Percentiles rank a stretch among this genome's conserved stretches.
phyloP scores from a whole-genome alignment of 2,329 filamentous ascomycete species.

The Calonectria fujianensis region DNA sequence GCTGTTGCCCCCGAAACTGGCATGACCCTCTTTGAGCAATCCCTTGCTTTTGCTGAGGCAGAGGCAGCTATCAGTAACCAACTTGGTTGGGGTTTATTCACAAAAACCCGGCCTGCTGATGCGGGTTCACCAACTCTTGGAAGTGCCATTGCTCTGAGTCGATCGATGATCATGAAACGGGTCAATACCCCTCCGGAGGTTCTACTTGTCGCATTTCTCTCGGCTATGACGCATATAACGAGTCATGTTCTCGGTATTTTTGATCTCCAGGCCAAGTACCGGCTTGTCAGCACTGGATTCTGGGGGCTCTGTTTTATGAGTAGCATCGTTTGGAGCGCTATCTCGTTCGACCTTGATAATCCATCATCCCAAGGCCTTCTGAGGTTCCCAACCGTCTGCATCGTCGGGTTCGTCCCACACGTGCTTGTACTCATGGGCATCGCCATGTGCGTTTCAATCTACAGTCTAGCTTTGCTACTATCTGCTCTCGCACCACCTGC shows the following conservation, averaged over 20 bases:
- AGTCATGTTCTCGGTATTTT: conserved; percentile 89
- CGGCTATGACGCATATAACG: conserved; percentile 89
- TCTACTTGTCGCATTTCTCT: conserved; percentile 90
- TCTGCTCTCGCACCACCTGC: conserved; percentile 72
- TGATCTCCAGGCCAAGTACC: conserved; percentile 84
- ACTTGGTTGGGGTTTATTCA: conserved; percentile 81
- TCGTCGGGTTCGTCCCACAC: conserved; percentile 96
- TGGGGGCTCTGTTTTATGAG: conserved; percentile 95
- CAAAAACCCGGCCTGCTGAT: conserved; percentile 65
- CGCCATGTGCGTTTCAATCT: conserved; percentile 83
- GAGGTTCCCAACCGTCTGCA: conserved; percentile 93
- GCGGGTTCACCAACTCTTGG: conserved; percentile 48
- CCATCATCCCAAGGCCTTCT: conserved; percentile 79
- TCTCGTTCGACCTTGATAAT: conserved; percentile 77
- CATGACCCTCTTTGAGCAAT: conserved; percentile 98
- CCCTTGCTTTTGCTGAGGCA: conserved; percentile 95
- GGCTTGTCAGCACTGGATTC: conserved; percentile 90
- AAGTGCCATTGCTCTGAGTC: conserved; percentile 70
- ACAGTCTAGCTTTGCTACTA: conserved; percentile 83
- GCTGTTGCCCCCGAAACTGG: conserved; percentile 89
- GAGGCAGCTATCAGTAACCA: conserved; percentile 90
- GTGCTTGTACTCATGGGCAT: conserved; percentile 91
- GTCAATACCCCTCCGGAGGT: conserved; percentile 95
- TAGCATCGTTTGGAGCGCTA: conserved; percentile 86
- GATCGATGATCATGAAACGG: conserved; percentile 82